phyloP scores from a whole-genome alignment of 441 rosid species.

The Populus hybrid region DNA sequence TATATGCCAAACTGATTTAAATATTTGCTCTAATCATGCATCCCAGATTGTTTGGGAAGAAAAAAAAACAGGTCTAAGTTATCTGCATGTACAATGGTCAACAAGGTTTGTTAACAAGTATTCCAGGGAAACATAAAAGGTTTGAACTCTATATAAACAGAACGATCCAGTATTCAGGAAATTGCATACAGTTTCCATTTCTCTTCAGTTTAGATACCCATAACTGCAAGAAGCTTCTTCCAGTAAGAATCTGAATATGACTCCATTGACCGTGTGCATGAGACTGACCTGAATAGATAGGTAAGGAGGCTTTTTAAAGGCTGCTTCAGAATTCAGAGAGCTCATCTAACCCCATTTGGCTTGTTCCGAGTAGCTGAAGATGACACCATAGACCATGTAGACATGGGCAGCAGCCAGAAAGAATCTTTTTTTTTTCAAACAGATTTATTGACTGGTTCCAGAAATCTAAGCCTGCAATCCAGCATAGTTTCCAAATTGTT shows the following conservation, averaged over 20 bases:
- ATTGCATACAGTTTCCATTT: background rate
- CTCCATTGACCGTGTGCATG: background rate
- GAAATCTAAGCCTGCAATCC: background rate
- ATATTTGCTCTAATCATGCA: too few relatives aligned
- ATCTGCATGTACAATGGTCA: too few relatives aligned
- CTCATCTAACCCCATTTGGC: background rate
- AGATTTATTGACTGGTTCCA: background rate
- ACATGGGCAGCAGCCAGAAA: background rate
- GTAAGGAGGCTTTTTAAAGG: too few relatives aligned
- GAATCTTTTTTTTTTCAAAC: background rate
- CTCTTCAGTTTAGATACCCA: background rate
- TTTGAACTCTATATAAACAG: too few relatives aligned
- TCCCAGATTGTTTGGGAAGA: too few relatives aligned
- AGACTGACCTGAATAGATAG: background rate
- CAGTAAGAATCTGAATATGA: background rate
- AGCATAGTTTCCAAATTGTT: slow-evolving; percentile 10
- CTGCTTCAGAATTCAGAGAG: background rate
- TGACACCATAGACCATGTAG: background rate
- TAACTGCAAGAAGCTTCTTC: background rate
- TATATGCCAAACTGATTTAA: too few relatives aligned
- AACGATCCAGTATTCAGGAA: too few relatives aligned
- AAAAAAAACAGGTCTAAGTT: too few relatives aligned
- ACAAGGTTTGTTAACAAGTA: too few relatives aligned
- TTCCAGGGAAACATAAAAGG: too few relatives aligned
- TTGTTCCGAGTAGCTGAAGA: background rate